Percentiles rank a stretch among this genome's conserved stretches.
phyloP scores from a whole-genome alignment of 2,329 filamentous ascomycete genomes.

The Macrophomina pseudophaseolina region DNA sequence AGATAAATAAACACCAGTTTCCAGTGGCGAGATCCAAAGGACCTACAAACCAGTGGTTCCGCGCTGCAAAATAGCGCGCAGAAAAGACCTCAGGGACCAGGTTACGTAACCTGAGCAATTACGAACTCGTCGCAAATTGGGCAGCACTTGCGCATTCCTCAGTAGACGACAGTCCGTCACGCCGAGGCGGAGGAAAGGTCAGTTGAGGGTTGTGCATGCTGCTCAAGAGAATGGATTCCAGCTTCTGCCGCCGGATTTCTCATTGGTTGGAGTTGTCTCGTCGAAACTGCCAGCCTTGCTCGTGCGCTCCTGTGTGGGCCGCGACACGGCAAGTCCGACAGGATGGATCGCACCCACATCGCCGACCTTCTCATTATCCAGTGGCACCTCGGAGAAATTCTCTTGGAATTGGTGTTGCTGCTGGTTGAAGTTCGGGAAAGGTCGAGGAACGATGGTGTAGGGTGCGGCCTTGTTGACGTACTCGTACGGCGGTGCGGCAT shows the following conservation, averaged over 20 bases:
- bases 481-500: conserved; percentile 49
- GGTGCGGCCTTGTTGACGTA: conserved; percentile 53
- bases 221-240: conserved; percentile 47
- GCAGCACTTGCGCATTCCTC: conserved; percentile 28
- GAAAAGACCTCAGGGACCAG: conserved; percentile 43
- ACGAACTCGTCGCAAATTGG: conserved; percentile 43
- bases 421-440: conserved; percentile 49
- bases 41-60: conserved; percentile 47
- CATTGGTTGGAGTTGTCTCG: conserved; percentile 47
- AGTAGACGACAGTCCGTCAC: conserved; percentile 43
- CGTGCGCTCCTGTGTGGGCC: conserved; percentile 50
- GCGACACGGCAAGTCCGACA: conserved; percentile 48
- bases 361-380: conserved; percentile 49
- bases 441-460: conserved; percentile 52
- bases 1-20: conserved; percentile 46
- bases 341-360: conserved; percentile 47
- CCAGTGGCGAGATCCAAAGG: conserved; percentile 39
- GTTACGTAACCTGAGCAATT: conserved; percentile 50
- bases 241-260: conserved; percentile 33
- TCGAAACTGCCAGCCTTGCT: conserved; percentile 53
- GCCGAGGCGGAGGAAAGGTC: conserved; percentile 51
- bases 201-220: conserved; percentile 44
- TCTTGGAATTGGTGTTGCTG: conserved; percentile 31
- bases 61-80: conserved; percentile 29
- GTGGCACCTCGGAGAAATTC: conserved; percentile 6